A percentile compares a stretch with the other conserved stretches of the same genome.
These are phyloP conservation scores for Solanum acaule DNA, from an alignment of 257 asterid species.

Conservation along the genomic window DNA sequence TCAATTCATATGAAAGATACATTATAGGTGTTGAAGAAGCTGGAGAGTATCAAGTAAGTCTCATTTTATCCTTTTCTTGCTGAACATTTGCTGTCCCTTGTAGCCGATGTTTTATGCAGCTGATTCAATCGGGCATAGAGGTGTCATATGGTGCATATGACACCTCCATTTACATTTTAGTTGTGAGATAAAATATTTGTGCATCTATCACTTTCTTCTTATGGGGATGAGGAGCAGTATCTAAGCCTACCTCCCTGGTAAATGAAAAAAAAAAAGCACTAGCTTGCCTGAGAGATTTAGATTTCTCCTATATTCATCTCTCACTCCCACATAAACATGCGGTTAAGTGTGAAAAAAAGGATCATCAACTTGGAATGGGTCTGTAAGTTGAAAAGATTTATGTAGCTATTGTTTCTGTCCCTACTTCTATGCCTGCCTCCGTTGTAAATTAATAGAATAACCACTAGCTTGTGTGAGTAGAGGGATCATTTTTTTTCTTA, in stretches of 20 bases:
- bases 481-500: background rate
- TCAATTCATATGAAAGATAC: constrained; percentile 54
- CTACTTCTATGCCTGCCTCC: background rate
- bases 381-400: background rate
- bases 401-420: background rate
- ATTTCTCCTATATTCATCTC: background rate
- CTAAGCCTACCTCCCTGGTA: too few species aligned
- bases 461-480: background rate
- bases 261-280: too few species aligned
- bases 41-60: constrained; percentile 90
- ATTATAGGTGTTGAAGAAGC: constrained; percentile 91
- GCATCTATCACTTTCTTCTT: too few species aligned
- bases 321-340: background rate
- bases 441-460: background rate
- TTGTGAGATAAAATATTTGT: too few species aligned
- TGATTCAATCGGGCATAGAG: too few species aligned
- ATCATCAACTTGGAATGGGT: background rate
- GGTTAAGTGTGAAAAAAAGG: background rate
- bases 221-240: too few species aligned
- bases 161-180: too few species aligned
- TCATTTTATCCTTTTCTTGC: background rate
- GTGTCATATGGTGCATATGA: too few species aligned
- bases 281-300: too few species aligned
- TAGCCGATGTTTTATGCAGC: too few species aligned
- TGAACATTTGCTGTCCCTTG: too few species aligned